Percentiles rank a stretch among this genome's conserved stretches.
Evolutionary conservation across 2,329 filamentous ascomycete species (phyloP).

Genomic region (Paecilomyces niveus): DNA sequence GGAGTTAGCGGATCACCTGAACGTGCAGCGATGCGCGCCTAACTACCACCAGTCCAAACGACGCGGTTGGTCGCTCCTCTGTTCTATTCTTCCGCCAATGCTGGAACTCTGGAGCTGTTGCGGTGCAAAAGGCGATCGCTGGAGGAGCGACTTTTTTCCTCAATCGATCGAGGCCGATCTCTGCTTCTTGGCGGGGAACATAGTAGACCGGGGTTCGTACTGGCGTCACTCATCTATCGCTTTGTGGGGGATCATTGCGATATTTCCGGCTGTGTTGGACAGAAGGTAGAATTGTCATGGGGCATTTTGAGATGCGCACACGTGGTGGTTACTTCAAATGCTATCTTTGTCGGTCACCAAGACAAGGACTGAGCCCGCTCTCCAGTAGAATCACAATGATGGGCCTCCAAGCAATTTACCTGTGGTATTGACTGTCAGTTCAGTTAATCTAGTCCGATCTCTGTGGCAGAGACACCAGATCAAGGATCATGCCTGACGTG

Average conservation of each 20-base stretch:
- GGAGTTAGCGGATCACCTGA: conserved; percentile 1
- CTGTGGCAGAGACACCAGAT: no score
- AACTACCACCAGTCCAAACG: background rate
- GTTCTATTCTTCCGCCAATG: background rate
- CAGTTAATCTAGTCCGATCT: no score
- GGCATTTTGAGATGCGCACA: background rate
- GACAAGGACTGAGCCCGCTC: background rate
- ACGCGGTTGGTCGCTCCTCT: background rate
- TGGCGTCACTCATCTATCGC: background rate
- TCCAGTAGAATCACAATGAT: background rate
- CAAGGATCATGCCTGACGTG: no score
- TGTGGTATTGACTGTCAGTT: background rate
- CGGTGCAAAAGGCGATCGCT: background rate
- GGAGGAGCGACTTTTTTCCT: background rate
- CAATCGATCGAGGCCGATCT: background rate
- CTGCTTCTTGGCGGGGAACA: background rate
- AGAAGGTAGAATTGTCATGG: background rate
- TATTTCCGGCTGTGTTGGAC: background rate
- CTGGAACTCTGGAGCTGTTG: background rate
- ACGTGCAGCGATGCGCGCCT: background rate
- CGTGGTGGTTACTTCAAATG: background rate
- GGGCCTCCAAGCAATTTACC: background rate
- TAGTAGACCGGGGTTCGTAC: background rate
- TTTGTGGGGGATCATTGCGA: background rate
- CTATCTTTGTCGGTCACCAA: background rate